Evolutionary conservation across 805 yeast species (phyloP).

Genomic region (Saccharomycopsis selenospora): DNA sequence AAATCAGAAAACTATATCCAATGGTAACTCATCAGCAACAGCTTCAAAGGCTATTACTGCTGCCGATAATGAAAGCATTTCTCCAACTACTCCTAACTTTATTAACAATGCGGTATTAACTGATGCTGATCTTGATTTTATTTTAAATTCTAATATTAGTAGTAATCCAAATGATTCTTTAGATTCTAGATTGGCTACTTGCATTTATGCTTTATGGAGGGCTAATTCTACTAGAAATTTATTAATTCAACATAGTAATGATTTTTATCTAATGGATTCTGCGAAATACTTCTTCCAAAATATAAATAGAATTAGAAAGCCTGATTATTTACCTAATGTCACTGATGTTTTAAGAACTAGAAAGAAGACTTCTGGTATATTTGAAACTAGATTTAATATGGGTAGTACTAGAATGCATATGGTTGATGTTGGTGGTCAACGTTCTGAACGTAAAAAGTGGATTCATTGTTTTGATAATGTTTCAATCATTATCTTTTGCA

Average conservation of each 20-base stretch:
- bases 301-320: slow-evolving; percentile 50
- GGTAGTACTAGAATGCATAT: slow-evolving; percentile 50
- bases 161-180: slow-evolving; percentile 48
- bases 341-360: slow-evolving; percentile 81
- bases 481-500: slow-evolving; percentile 82
- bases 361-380: slow-evolving; percentile 88
- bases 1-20: background rate
- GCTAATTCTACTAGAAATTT: slow-evolving; percentile 53
- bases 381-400: slow-evolving; percentile 72
- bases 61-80: background rate
- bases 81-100: background rate
- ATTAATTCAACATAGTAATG: slow-evolving; percentile 51
- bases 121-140: slow-evolving; percentile 35
- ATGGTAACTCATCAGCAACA: background rate
- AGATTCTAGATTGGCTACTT: slow-evolving; percentile 41
- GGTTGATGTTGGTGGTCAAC: slow-evolving; percentile 90
- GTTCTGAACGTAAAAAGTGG: slow-evolving; percentile 91
- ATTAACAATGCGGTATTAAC: slow-evolving; percentile 21
- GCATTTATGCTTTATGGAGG: slow-evolving; percentile 46
- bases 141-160: slow-evolving; percentile 41
- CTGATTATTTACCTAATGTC: slow-evolving; percentile 61
- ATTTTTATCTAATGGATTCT: slow-evolving; percentile 80
- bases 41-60: background rate
- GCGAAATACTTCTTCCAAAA: slow-evolving; percentile 71
- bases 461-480: slow-evolving; percentile 94